Evolutionary conservation across 805 yeast genomes (phyloP), one percentile per base, ranked within the genome.

Genomic region (Tetrapisispora pingtungensis): DNA sequence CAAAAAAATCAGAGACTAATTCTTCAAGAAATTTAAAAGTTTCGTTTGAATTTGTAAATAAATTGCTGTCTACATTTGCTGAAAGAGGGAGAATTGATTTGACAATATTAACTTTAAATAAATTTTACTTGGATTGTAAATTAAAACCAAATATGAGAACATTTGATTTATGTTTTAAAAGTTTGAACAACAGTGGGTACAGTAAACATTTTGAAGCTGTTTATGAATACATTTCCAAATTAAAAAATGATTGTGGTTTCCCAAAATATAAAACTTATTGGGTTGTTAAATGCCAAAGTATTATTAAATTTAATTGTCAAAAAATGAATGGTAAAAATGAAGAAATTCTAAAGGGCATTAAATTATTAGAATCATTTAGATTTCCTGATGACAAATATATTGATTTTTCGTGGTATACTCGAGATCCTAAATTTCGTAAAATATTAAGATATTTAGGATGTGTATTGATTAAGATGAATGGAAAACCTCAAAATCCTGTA

Each of bases 81-180:
- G 48, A 56, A 3, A 43, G 47, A 3, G 71, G 68, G 15, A 55
- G 69, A 43, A 49, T 67, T 2, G 73, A 70, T 49, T 44, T 69
- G 33, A 52, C 64, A 0, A 32, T 66, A 8, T 55, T 65, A 19
- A 56, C 61, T 1, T 52, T 64, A 27, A 64, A 67, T 40, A 60
- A 65, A 2, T 66, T 66, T 37, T 42, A 44, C 3, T 33, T 49
- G 8, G 47, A 50, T 24, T 61, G 53, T 34, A 44, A 50, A 10
- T 50, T 69, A 4, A 40, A 40, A 15, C 69, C 73, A 4, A 55
- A 64, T 38, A 41, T 48, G 8, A 58, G 57, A 1, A 53, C 61
- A 1, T 69, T 67, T 38, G 61, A 61, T 20, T 47, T 62, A 33
- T 48, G 70, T 4, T 61, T 68, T 54, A 66, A 64, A 46, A 43